Evolutionary conservation across 805 yeast genomes (phyloP), one percentile per base, ranked within the genome.

Genomic region (Lipomyces anomalus): DNA sequence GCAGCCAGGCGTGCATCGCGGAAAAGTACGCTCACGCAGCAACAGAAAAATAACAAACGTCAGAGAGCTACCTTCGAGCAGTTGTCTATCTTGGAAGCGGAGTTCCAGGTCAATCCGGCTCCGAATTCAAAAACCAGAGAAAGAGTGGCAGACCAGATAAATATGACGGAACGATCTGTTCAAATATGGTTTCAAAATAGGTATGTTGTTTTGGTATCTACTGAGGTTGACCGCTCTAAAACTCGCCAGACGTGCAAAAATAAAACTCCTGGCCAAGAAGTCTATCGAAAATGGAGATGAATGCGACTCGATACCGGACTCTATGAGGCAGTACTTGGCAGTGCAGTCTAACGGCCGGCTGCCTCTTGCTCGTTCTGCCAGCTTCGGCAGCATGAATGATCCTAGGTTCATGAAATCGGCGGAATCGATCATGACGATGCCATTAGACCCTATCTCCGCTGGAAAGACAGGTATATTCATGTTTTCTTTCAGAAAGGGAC

Each of bases 171-270:
- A 57, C 75, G 92, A 51, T 85, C 89, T 11, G 95, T 88, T 2
- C 73, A 95, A 44, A 88, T 88, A 35, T 88, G 96, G 96, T 88
- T 88, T 59, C 97, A 88, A 61, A 88, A 88, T n/a, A 32, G 53
- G 47, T 46, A 33, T 9, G 43, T 22, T 4, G 7, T 38, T 33
- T 16, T 26, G 16, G 6, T 16, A 13, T 35, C 21, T 9, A n/a
- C 13, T 11, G 9, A 11, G 16, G 22, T 22, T 36, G 23, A 16
- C 38, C 20, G 37, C 20, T 11, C 3, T 17, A 16, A 9, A 11
- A 2, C 13, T 6, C 16, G 33, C 20, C 22, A 48, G 53, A 30
- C 52, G 55, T 13, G 55, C 55, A 24, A 51, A 51, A 35, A 44
- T 51, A n/a, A 51, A 51, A 34, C 42, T 50, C 5, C 16, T 51